These are phyloP conservation scores for Lachnellula subtilissima DNA, from an alignment of 2,329 filamentous ascomycete genomes.

Conservation along the genomic window DNA sequence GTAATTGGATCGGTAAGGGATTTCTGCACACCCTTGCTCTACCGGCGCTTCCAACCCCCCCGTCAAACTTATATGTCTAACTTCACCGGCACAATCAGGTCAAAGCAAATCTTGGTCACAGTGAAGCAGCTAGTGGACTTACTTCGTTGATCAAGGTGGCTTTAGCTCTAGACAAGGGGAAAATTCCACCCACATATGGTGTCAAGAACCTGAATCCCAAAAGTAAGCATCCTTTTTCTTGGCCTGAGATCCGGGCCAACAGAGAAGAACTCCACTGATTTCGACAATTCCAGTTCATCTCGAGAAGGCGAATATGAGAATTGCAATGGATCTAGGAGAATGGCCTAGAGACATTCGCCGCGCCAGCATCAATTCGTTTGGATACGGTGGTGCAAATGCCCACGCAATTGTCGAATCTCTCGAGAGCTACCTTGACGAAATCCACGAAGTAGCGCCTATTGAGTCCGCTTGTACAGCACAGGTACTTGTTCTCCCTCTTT, in stretches of 20 bases:
- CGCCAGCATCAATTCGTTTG: constrained; percentile 31
- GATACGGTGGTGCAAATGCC: constrained; percentile 44
- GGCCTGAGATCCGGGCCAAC: too few species aligned
- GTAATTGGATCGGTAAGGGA: constrained; percentile 15
- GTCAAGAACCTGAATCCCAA: constrained; percentile 3
- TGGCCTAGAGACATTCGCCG: constrained; percentile 1
- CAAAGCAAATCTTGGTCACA: constrained; percentile 28
- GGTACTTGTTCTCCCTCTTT: not conserved
- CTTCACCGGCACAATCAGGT: constrained; percentile 13
- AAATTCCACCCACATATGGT: constrained; percentile 29
- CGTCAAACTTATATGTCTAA: not conserved
- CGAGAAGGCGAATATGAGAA: constrained; percentile 30
- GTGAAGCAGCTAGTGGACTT: constrained; percentile 20
- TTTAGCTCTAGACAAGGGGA: constrained; percentile 24
- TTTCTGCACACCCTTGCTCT: not conserved
- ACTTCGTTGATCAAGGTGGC: constrained; percentile 18
- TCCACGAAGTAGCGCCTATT: not conserved
- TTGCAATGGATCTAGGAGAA: constrained; percentile 12
- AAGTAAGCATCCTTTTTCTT: not conserved
- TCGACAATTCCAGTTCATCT: constrained; percentile 4
- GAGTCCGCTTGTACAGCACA: not conserved
- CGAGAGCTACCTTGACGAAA: not conserved
- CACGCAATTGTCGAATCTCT: constrained; percentile 28
- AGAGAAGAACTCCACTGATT: too few species aligned
- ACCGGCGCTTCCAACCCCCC: not conserved